phyloP scores from a whole-genome alignment of 2,329 filamentous ascomycete genomes.

The Ophiosphaerella korrae region DNA sequence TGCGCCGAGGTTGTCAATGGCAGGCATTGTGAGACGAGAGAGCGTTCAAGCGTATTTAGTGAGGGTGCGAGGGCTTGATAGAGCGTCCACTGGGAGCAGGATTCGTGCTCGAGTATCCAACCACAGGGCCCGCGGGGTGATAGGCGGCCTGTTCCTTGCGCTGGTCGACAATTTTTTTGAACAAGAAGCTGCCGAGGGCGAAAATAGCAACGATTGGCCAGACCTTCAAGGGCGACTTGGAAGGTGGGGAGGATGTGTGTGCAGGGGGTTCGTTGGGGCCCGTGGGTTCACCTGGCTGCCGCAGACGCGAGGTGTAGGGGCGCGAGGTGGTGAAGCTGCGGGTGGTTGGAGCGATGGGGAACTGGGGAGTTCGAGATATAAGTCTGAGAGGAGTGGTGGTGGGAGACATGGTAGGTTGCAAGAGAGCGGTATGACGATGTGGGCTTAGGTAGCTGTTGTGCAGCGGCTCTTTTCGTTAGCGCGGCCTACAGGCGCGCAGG shows the following conservation, averaged over 20 bases:
- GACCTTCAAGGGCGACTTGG: constrained; percentile 49
- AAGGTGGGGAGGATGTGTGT: constrained; percentile 38
- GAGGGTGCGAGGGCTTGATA: constrained; percentile 29
- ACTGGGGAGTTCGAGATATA: constrained; percentile 9
- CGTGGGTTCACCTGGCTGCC: constrained; percentile 42
- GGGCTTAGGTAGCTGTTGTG: constrained; percentile 25
- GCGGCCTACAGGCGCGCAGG: constrained; percentile 10
- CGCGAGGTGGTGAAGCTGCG: constrained; percentile 34
- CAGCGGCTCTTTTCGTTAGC: constrained; percentile 28
- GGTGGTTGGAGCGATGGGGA: constrained; percentile 9
- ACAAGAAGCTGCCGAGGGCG: constrained; percentile 51
- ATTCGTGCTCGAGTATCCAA: constrained; percentile 21
- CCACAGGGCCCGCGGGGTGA: constrained; percentile 23
- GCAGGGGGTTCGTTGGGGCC: constrained; percentile 47
- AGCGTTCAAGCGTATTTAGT: constrained; percentile 22
- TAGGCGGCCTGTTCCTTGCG: constrained; percentile 45
- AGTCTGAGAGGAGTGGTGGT: constrained; percentile 20
- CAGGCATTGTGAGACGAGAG: constrained; percentile 38
- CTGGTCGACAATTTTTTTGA: constrained; percentile 54
- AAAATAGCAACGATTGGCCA: constrained; percentile 56
- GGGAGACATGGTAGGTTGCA: constrained; percentile 36
- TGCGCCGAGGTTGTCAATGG: constrained; percentile 46
- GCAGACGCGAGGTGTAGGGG: constrained; percentile 33
- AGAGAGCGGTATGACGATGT: constrained; percentile 32
- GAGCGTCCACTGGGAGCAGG: constrained; percentile 35